A percentile compares a stretch with the other conserved stretches of the same genome.
These are phyloP conservation scores for Colletotrichum musae DNA, from an alignment of 2,329 filamentous ascomycete species.

Conservation along the genomic window DNA sequence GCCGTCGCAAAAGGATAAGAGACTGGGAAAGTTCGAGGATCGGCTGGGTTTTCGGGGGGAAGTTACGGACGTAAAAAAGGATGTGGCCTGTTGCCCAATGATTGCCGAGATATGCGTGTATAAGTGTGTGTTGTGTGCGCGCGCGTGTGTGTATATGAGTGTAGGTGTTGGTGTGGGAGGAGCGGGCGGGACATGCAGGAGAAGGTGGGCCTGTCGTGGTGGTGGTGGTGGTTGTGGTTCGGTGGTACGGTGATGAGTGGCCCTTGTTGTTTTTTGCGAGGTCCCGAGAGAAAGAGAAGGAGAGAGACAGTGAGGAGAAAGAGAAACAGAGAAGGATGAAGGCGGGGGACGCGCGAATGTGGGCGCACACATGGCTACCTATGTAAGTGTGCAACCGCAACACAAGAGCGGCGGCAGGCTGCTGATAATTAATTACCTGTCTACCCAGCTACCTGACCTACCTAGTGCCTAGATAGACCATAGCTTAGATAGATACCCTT, in stretches of 20 bases:
- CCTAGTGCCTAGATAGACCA: neutral
- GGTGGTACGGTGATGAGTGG: slow-evolving; percentile 12
- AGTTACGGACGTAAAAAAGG: slow-evolving; percentile 42
- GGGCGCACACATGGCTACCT: slow-evolving; percentile 31
- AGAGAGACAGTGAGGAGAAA: neutral
- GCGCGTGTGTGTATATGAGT: neutral
- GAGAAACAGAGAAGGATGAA: slow-evolving; percentile 5
- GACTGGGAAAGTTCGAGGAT: slow-evolving; percentile 33
- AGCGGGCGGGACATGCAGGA: slow-evolving; percentile 38
- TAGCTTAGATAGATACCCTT: no score
- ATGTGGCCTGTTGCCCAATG: slow-evolving; percentile 27
- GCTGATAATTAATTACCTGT: neutral
- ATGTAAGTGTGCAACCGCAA: slow-evolving; percentile 26
- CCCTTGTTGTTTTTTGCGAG: neutral
- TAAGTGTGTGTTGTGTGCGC: slow-evolving; percentile 1
- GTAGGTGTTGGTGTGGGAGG: slow-evolving; percentile 3
- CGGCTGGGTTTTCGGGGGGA: slow-evolving; percentile 29
- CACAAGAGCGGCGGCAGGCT: neutral
- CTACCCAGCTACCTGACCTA: neutral
- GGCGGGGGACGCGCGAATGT: slow-evolving; percentile 6
- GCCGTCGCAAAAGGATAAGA: slow-evolving; percentile 17
- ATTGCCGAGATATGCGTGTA: slow-evolving; percentile 9
- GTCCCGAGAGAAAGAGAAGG: neutral
- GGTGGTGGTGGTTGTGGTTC: slow-evolving; percentile 15
- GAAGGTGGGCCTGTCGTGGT: slow-evolving; percentile 7